Percentiles rank a stretch among this genome's conserved stretches.
These are phyloP conservation scores for Spraguea lophii DNA, from an alignment of 371 early-diverging fungal species.

Conservation along the genomic window DNA sequence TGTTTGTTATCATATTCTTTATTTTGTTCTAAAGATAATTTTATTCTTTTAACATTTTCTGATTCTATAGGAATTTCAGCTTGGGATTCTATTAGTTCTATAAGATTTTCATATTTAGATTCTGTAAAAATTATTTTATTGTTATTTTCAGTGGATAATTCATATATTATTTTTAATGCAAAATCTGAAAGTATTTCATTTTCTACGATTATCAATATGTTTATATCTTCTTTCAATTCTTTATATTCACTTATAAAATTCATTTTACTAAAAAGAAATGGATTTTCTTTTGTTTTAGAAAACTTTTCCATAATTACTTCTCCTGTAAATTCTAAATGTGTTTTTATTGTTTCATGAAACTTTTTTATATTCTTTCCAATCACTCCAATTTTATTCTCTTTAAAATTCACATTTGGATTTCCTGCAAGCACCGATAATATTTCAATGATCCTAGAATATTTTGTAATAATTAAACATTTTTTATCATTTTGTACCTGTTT, in stretches of 20 bases:
- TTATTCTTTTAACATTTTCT: too few species aligned
- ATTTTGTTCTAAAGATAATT: too few species aligned
- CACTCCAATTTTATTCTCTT: constrained; percentile 51
- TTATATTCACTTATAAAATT: constrained; percentile 16
- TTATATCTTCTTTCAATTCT: constrained; percentile 11
- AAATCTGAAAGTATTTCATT: constrained; percentile 12
- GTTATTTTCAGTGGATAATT: constrained; percentile 21
- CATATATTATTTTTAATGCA: constrained; percentile 21
- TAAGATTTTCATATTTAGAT: too few species aligned
- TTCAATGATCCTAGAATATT: constrained; percentile 69
- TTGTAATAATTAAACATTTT: constrained; percentile 67
- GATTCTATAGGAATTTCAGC: too few species aligned
- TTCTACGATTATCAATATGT: constrained; percentile 31
- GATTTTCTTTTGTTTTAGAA: constrained; percentile 34
- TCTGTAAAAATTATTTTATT: constrained; percentile 12
- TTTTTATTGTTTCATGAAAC: constrained; percentile 37
- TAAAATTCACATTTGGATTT: constrained; percentile 40
- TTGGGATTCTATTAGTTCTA: too few species aligned
- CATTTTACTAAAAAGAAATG: constrained; percentile 36
- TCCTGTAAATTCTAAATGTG: constrained; percentile 46
- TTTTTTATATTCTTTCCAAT: constrained; percentile 23
- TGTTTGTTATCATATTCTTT: too few species aligned
- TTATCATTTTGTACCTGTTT: constrained; percentile 53
- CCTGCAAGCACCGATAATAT: constrained; percentile 64
- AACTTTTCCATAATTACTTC: constrained; percentile 25